Percentiles rank a stretch among this genome's conserved stretches.
Evolutionary conservation across 257 asterid genomes (phyloP).

Genomic region (Solanum medicagineum): DNA sequence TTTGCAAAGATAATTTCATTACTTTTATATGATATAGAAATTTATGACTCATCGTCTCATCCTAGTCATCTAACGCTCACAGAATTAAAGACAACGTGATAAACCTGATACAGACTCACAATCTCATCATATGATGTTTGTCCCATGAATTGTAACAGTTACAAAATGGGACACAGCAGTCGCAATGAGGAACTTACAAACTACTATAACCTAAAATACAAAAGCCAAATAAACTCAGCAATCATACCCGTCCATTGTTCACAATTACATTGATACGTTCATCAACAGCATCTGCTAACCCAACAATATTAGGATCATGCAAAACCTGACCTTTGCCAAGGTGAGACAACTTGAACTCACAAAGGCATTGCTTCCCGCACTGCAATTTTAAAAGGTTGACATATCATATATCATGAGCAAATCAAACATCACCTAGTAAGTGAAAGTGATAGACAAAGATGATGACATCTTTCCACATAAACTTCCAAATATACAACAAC

Average conservation of each 20-base stretch:
- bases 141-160: background rate
- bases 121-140: background rate
- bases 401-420: background rate
- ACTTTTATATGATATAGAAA: background rate
- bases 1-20: background rate
- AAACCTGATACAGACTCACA: background rate
- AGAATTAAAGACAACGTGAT: background rate
- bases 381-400: slow-evolving; percentile 20
- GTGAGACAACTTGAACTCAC: slow-evolving; percentile 62
- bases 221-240: background rate
- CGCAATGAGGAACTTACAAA: background rate
- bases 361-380: slow-evolving; percentile 85
- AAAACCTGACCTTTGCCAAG: slow-evolving; percentile 17
- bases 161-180: background rate
- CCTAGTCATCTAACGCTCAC: background rate
- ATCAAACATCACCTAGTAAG: background rate
- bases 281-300: slow-evolving; percentile 79
- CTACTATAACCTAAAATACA: background rate
- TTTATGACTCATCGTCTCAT: background rate
- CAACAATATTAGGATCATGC: slow-evolving; percentile 42
- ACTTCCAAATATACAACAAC: background rate
- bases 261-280: slow-evolving; percentile 56
- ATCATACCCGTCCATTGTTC: slow-evolving; percentile 60
- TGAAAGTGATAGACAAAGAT: background rate
- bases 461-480: background rate